Evolutionary conservation across 306 rosid species (phyloP), one percentile per base, ranked within the genome.

Genomic region (Morella rubra): DNA sequence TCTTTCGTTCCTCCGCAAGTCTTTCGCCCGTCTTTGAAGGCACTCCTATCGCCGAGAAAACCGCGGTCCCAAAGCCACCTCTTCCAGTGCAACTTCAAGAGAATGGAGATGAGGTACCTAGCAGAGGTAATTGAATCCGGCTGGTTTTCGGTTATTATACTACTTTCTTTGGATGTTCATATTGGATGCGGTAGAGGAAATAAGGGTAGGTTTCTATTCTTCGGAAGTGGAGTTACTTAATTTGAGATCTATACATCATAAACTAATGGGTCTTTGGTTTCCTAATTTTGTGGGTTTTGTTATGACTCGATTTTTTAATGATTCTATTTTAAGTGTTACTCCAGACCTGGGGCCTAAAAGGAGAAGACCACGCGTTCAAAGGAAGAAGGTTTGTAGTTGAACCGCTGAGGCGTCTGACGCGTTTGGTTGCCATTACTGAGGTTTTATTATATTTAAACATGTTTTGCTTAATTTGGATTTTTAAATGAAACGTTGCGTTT

Each of bases 11-110:
- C 60, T 84, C 91, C 60, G 45, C 84, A 4, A 85, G 73, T 42
- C 71, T 85, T 79, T 78, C 93, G 19, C 77, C 92, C 8, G 64
- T 58, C 75, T 27, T 88, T 6, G 90, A 91, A 54, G 88, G 89
- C 50, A 18, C 88, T 76, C 89, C 85, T 44, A 73, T 87, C 60
- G 85, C 92, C 14, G 81, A 81, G 68, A 82, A 86, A 74, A 68
- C 37, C 4, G 16, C 18, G 3, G 13, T 58, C 68, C 46, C 24
- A n/a, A 14, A 49, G n/a, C 71, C 76, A 12, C 60, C 76, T 71
- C 49, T 64, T 65, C 14, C 73, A 0, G 12, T 75, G 8, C 55
- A 9, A n/a, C 32, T 73, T 79, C 41, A 71, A 0, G 41, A 69
- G 15, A 76, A 58, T 54, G 72, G 62, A 64, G 80, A 83, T 78